Percentiles rank a stretch among this genome's conserved stretches.
These are phyloP conservation scores for Aspergillus asperescens DNA, from an alignment of 495 filamentous ascomycete genomes.

Conservation along the genomic window DNA sequence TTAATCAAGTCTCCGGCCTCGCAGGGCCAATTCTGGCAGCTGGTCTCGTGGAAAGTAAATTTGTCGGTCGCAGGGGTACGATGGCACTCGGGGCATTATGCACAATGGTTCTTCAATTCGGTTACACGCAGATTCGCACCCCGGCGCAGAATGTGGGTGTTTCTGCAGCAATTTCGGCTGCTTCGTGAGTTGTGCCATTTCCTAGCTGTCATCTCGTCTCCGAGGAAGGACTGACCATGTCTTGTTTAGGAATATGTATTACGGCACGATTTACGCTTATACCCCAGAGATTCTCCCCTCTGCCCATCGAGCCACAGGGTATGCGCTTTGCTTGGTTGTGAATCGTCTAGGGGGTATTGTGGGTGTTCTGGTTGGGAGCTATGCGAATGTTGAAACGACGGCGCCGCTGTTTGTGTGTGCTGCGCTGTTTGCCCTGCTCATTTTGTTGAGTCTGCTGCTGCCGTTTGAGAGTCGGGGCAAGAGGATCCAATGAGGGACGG, in stretches of 20 bases:
- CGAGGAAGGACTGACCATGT: not conserved
- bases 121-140: slow-evolving; percentile 27
- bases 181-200: slow-evolving; percentile 12
- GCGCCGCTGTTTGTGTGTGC: slow-evolving; percentile 34
- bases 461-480: slow-evolving; percentile 39
- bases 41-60: slow-evolving; percentile 24
- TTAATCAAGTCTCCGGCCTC: slow-evolving; percentile 28
- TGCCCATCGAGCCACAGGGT: slow-evolving; percentile 46
- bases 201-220: not conserved
- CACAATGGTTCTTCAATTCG: slow-evolving; percentile 32
- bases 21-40: slow-evolving; percentile 28
- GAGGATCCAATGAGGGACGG: too few species aligned
- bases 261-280: slow-evolving; percentile 53
- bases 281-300: slow-evolving; percentile 54
- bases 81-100: slow-evolving; percentile 31
- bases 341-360: slow-evolving; percentile 28
- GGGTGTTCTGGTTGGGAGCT: slow-evolving; percentile 27
- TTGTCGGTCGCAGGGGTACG: slow-evolving; percentile 31
- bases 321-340: slow-evolving; percentile 34
- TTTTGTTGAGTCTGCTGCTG: slow-evolving; percentile 25
- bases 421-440: slow-evolving; percentile 28
- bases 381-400: slow-evolving; percentile 29
- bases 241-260: slow-evolving; percentile 9
- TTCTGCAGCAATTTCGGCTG: slow-evolving; percentile 32
- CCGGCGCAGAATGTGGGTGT: slow-evolving; percentile 20